Percentiles rank a stretch among this genome's conserved stretches.
phyloP scores from a whole-genome alignment of 441 rosid genomes.

The Croton laevigatus region DNA sequence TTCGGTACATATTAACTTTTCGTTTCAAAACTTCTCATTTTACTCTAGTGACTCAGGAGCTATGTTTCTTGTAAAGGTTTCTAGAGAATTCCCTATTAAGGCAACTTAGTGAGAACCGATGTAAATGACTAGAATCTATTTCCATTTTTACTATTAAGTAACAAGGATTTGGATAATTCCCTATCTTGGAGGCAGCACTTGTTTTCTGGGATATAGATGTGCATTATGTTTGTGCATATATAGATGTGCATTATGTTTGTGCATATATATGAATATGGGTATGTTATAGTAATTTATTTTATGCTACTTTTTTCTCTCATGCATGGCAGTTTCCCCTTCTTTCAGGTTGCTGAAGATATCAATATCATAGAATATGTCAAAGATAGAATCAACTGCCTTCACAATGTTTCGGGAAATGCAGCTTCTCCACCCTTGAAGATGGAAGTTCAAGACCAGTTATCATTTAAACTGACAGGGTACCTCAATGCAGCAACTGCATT shows the following conservation, averaged over 20 bases:
- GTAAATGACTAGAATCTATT: background rate
- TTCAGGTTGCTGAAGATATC: constrained; percentile 51
- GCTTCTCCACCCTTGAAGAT: constrained; percentile 20
- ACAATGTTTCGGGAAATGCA: constrained; percentile 13
- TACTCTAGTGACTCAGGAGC: background rate
- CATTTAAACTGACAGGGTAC: constrained; percentile 17
- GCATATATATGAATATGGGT: background rate
- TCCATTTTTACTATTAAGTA: background rate
- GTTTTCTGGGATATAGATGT: too few species aligned
- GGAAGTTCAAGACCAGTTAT: constrained; percentile 24
- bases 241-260: background rate
- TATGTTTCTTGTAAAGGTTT: background rate
- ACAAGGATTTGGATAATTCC: background rate
- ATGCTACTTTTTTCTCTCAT: background rate
- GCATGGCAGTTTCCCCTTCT: constrained; percentile 5
- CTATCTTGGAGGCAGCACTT: background rate
- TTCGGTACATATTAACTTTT: background rate
- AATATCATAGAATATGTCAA: constrained; percentile 33
- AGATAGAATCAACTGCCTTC: constrained; percentile 27
- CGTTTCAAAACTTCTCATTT: background rate
- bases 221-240: background rate
- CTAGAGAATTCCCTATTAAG: background rate
- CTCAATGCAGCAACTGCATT: constrained; percentile 23
- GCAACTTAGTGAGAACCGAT: background rate
- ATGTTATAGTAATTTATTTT: background rate